Percentiles rank a stretch among this genome's conserved stretches.
These are phyloP conservation scores for Diplodia mutila DNA, from an alignment of 2,329 filamentous ascomycete species.

Conservation along the genomic window DNA sequence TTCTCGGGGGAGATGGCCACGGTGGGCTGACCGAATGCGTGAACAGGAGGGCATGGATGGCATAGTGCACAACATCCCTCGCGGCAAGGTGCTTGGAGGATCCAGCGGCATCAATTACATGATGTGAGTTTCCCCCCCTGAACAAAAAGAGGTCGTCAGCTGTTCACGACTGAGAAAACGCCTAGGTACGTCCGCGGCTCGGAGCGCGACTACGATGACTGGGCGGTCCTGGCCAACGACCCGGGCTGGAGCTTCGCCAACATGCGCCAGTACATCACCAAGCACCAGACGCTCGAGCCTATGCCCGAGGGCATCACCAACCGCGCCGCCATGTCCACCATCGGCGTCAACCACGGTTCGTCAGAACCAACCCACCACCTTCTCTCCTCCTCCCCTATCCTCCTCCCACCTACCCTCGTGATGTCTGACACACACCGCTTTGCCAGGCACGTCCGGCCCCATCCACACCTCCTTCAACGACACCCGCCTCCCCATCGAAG, in stretches of 20 bases:
- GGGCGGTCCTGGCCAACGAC: constrained; percentile 16
- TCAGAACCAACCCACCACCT: not conserved
- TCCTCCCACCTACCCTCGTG: no score
- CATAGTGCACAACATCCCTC: constrained; percentile 17
- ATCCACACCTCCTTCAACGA: constrained; percentile 43
- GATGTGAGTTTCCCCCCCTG: constrained; percentile 16
- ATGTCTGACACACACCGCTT: constrained; percentile 31
- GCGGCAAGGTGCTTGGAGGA: constrained; percentile 44
- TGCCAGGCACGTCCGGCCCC: constrained; percentile 36
- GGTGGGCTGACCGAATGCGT: no score
- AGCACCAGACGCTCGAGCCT: constrained; percentile 44
- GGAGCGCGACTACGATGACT: constrained; percentile 27
- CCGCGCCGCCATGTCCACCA: constrained; percentile 26
- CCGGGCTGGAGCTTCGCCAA: constrained; percentile 51
- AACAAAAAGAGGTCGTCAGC: no score
- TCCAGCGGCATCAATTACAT: constrained; percentile 37
- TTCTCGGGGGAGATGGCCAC: no score
- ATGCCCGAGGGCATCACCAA: constrained; percentile 37
- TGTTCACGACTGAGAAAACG: not conserved
- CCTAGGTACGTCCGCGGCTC: constrained; percentile 40
- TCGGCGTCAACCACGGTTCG: constrained; percentile 33
- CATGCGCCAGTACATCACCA: constrained; percentile 51
- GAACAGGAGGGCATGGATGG: not conserved
- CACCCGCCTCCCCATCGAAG: constrained; percentile 31
- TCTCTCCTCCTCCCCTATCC: no score